Conservation (phyloP, 257 asterid species). For the Solanum chaucha region DNA sequence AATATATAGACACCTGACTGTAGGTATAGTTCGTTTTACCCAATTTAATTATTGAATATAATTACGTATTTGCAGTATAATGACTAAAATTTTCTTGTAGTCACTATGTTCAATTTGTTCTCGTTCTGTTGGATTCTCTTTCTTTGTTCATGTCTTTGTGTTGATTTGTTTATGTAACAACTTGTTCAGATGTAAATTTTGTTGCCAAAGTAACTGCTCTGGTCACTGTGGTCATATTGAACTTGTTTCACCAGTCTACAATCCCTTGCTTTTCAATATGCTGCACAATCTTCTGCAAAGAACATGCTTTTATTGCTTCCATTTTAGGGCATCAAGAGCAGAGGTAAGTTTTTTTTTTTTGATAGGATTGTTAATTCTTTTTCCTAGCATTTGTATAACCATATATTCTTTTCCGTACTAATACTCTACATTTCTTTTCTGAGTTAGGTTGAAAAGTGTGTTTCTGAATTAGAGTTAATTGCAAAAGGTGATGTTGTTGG, state of each 20-base stretch:
- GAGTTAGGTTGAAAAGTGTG: slow-evolving; percentile 47
- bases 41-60: neutral
- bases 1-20: neutral
- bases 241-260: slow-evolving; percentile 64
- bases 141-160: neutral
- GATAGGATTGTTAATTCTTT: neutral
- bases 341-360: slow-evolving; percentile 38
- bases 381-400: neutral
- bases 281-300: slow-evolving; percentile 46
- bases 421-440: neutral
- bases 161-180: neutral
- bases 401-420: neutral
- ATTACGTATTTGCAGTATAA: neutral
- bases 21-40: neutral
- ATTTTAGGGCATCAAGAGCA: slow-evolving; percentile 31
- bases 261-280: slow-evolving; percentile 56
- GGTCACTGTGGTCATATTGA: slow-evolving; percentile 96
- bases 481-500: slow-evolving; percentile 56
- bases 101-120: neutral
- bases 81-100: neutral
- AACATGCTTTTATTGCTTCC: slow-evolving; percentile 57
- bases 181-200: slow-evolving; percentile 65
- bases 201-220: slow-evolving; percentile 58
- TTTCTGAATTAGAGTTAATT: slow-evolving; percentile 48
- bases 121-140: neutral